These are phyloP conservation scores for Aphanomyces astaci DNA, from an alignment of 352 stramenopile genomes.

Conservation along the genomic window DNA sequence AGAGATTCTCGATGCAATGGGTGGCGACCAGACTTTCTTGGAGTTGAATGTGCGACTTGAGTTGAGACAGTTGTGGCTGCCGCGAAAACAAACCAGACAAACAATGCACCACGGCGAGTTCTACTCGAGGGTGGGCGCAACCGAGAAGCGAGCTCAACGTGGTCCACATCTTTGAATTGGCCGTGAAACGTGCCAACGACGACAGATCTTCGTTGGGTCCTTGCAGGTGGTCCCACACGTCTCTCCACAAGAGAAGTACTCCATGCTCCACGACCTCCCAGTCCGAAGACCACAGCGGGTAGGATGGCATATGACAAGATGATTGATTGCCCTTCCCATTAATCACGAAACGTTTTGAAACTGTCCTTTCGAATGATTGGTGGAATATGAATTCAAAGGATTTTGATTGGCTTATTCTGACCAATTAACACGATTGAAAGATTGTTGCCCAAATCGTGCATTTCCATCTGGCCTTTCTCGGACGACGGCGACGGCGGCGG, in stretches of 20 bases:
- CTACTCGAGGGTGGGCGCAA: not conserved
- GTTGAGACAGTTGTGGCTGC: not conserved
- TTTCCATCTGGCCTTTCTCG: not conserved
- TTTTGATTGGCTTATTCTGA: not conserved
- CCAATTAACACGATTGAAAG: not conserved
- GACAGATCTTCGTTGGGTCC: not conserved
- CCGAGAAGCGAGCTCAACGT: not conserved
- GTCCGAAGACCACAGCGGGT: slow-evolving; percentile 14
- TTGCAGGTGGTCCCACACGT: not conserved
- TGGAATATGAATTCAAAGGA: not conserved
- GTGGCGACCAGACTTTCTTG: not conserved
- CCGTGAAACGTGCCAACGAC: not conserved
- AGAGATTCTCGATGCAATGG: slow-evolving; percentile 2
- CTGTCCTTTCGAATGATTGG: not conserved
- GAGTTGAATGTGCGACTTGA: not conserved
- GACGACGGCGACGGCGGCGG: not conserved
- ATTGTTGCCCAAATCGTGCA: not conserved
- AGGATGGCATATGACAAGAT: not conserved
- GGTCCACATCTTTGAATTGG: not conserved
- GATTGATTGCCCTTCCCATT: not conserved
- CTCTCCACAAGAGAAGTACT: slow-evolving; percentile 2
- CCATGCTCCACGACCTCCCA: slow-evolving; percentile 7
- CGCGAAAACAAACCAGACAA: not conserved
- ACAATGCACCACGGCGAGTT: slow-evolving; percentile 2
- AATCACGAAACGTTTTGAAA: not conserved